phyloP scores from a whole-genome alignment of 441 rosid genomes.

The Eruca vesicaria region DNA sequence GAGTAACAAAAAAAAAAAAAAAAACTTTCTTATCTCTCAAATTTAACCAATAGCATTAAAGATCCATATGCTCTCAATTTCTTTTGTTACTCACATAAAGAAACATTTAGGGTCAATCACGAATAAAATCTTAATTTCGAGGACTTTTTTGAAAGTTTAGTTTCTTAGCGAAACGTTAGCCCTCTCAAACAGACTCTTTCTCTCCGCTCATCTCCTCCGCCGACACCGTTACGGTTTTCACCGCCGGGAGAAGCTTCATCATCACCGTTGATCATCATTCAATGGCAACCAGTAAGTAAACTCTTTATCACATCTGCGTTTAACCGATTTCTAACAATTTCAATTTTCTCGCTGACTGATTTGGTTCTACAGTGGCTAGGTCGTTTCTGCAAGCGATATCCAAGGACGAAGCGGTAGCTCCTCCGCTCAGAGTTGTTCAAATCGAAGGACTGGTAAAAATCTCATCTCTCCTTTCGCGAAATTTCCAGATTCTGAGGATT shows the following conservation, averaged over 20 bases:
- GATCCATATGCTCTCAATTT: slow-evolving; percentile 8
- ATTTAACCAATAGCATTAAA: slow-evolving; percentile 1
- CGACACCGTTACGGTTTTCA: slow-evolving; percentile 24
- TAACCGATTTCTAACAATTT: neutral
- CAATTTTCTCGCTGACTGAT: neutral
- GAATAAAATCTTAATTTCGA: neutral
- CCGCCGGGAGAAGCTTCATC: slow-evolving; percentile 23
- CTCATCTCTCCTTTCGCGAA: neutral
- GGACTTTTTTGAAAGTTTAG: neutral
- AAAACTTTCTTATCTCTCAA: too few relatives aligned
- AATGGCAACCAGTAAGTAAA: slow-evolving; percentile 35
- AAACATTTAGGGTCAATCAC: neutral
- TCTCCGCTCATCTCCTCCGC: slow-evolving; percentile 14
- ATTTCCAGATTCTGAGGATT: neutral
- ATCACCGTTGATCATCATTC: neutral
- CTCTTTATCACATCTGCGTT: neutral
- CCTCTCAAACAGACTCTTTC: slow-evolving; percentile 18
- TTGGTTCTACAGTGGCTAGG: slow-evolving; percentile 41
- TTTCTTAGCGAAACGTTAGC: slow-evolving; percentile 1
- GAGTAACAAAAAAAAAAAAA: too few relatives aligned
- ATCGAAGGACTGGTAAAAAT: slow-evolving; percentile 83
- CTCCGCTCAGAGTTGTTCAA: slow-evolving; percentile 94
- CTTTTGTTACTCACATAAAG: neutral
- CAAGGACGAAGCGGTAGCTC: slow-evolving; percentile 73
- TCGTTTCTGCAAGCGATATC: slow-evolving; percentile 87